Evolutionary conservation across 2,329 filamentous ascomycete genomes (phyloP).

Genomic region (Cladobotryum protrusum): DNA sequence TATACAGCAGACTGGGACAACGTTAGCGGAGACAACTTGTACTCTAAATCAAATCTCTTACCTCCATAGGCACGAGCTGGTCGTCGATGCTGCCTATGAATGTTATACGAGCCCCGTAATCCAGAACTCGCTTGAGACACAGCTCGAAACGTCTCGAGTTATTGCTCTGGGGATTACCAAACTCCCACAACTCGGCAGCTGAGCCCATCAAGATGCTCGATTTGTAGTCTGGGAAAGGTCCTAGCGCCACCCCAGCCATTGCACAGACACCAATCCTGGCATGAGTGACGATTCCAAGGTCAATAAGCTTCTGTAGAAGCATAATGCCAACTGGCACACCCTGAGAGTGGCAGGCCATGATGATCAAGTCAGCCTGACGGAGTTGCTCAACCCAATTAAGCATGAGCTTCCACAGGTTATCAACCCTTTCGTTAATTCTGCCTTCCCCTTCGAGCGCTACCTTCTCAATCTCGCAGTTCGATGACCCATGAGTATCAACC

Average conservation of each 20-base stretch:
- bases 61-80: slow-evolving; percentile 88
- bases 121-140: slow-evolving; percentile 66
- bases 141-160: slow-evolving; percentile 77
- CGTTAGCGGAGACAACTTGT: background rate
- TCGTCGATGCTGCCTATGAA: slow-evolving; percentile 96
- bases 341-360: slow-evolving; percentile 93
- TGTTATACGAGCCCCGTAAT: slow-evolving; percentile 74
- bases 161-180: slow-evolving; percentile 72
- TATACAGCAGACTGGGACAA: slow-evolving; percentile 70
- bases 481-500: slow-evolving; percentile 66
- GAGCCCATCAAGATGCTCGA: slow-evolving; percentile 83
- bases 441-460: slow-evolving; percentile 93
- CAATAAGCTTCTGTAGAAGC: slow-evolving; percentile 85
- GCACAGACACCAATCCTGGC: slow-evolving; percentile 80
- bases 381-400: slow-evolving; percentile 94
- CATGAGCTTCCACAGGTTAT: slow-evolving; percentile 88
- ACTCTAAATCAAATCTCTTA: slow-evolving; percentile 27
- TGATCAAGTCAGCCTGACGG: slow-evolving; percentile 76
- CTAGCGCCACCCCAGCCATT: slow-evolving; percentile 86
- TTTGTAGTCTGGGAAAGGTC: slow-evolving; percentile 88
- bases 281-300: slow-evolving; percentile 74
- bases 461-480: slow-evolving; percentile 80
- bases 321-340: slow-evolving; percentile 92
- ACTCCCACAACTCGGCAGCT: slow-evolving; percentile 92
- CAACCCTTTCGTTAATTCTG: slow-evolving; percentile 80